Conservation (phyloP, 257 asterid genomes). For the Gentiana straminea region DNA sequence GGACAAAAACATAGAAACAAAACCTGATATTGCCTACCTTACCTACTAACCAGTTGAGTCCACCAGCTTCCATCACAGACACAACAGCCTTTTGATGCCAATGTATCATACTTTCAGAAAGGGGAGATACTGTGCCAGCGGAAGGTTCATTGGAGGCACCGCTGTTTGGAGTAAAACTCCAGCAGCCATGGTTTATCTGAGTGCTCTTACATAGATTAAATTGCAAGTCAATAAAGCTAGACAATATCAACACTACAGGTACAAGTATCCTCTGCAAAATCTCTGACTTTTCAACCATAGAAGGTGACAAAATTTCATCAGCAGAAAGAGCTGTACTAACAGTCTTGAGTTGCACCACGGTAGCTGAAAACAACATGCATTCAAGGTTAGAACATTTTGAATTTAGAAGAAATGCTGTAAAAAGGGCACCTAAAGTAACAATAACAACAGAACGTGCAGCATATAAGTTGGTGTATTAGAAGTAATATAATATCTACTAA, state of each 20-base stretch:
- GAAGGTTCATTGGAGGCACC: constrained; percentile 27
- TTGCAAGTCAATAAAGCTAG: constrained; percentile 56
- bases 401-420: neutral
- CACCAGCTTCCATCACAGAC: constrained; percentile 97
- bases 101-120: constrained; percentile 38
- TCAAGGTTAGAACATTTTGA: neutral
- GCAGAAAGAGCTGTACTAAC: constrained; percentile 64
- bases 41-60: constrained; percentile 99
- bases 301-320: constrained; percentile 46
- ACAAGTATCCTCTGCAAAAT: constrained; percentile 70
- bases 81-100: constrained; percentile 88
- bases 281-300: constrained; percentile 51
- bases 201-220: constrained; percentile 32
- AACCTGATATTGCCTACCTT: constrained; percentile 63
- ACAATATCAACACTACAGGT: constrained; percentile 60
- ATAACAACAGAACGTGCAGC: too few species aligned
- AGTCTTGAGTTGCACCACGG: constrained; percentile 85
- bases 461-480: too few species aligned
- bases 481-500: too few species aligned
- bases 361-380: constrained; percentile 44
- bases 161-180: constrained; percentile 30
- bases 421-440: too few species aligned
- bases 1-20: neutral
- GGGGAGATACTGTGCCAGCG: constrained; percentile 23
- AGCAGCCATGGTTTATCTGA: constrained; percentile 23